These are phyloP conservation scores for Apostasia shenzhenica DNA, from an alignment of 106 monocot species.

Conservation along the genomic window DNA sequence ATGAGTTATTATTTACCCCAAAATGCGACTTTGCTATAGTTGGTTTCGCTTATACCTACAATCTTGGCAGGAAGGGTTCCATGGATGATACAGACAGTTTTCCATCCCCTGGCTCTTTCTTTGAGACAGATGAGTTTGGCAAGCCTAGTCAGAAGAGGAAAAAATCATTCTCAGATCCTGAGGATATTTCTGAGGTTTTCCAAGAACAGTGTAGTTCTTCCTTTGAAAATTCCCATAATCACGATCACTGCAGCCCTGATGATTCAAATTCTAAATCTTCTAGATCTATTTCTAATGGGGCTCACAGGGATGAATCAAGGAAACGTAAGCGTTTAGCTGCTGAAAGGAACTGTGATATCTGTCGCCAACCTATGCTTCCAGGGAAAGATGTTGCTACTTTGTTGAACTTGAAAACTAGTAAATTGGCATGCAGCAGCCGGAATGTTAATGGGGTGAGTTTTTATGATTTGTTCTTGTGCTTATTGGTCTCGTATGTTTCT, in stretches of 20 bases:
- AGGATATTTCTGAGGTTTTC: conserved; percentile 19
- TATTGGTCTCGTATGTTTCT: background rate
- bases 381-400: conserved; percentile 75
- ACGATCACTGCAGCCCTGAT: background rate
- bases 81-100: conserved; percentile 20
- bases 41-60: conserved; percentile 46
- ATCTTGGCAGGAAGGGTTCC: conserved; percentile 49
- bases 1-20: conserved; percentile 7
- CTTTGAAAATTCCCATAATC: conserved; percentile 10
- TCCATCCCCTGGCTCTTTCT: conserved; percentile 27
- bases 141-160: conserved; percentile 33
- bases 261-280: background rate
- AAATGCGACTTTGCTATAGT: conserved; percentile 67
- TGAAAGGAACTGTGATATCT: conserved; percentile 80
- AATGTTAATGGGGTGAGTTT: conserved; percentile 66
- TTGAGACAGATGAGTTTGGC: conserved; percentile 32
- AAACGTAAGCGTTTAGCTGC: conserved; percentile 38
- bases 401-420: conserved; percentile 73
- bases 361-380: conserved; percentile 59
- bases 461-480: background rate
- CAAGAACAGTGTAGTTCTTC: conserved; percentile 11
- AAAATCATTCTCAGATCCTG: conserved; percentile 56
- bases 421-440: conserved; percentile 81
- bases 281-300: conserved; percentile 19
- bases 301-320: conserved; percentile 43